These are phyloP conservation scores for Brassica hybrid DNA, from an alignment of 441 rosid genomes.

Conservation along the genomic window DNA sequence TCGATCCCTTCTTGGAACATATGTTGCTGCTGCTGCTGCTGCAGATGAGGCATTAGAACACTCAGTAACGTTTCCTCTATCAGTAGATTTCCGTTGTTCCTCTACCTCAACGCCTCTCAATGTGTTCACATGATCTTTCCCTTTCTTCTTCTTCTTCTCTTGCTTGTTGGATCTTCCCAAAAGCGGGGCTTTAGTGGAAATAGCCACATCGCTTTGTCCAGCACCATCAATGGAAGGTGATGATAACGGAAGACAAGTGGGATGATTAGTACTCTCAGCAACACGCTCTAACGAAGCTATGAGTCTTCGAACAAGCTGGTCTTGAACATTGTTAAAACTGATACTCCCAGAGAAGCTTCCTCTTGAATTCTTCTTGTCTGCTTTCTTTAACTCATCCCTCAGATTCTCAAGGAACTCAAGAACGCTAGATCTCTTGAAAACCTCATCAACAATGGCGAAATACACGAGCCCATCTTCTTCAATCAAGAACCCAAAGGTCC, in stretches of 20 bases:
- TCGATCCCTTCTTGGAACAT: constrained; percentile 65
- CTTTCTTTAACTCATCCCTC: constrained; percentile 70
- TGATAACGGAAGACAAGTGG: constrained; percentile 47
- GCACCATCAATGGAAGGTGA: constrained; percentile 54
- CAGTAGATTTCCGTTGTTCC: constrained; percentile 62
- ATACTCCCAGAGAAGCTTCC: constrained; percentile 62
- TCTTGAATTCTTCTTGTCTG: constrained; percentile 62
- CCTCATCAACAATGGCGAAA: constrained; percentile 68
- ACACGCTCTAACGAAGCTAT: constrained; percentile 66
- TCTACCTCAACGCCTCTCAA: constrained; percentile 68
- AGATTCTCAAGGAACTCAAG: constrained; percentile 62
- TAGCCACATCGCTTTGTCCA: no score
- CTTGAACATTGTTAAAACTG: constrained; percentile 55
- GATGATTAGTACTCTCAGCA: constrained; percentile 43
- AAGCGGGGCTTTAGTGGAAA: constrained; percentile 74
- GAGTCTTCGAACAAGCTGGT: constrained; percentile 62
- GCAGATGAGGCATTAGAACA: constrained; percentile 49
- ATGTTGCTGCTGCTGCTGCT: constrained; percentile 52
- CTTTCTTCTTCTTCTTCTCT: constrained; percentile 74
- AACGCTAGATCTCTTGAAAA: constrained; percentile 52
- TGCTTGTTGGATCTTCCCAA: constrained; percentile 65
- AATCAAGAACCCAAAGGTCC: constrained; percentile 67
- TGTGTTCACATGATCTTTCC: no score
- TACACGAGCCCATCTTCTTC: constrained; percentile 75
- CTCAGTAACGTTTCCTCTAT: no score